Evolutionary conservation across 2,329 filamentous ascomycete species (phyloP), one percentile per base, ranked within the genome.

Genomic region (Botrytis fragariae): DNA sequence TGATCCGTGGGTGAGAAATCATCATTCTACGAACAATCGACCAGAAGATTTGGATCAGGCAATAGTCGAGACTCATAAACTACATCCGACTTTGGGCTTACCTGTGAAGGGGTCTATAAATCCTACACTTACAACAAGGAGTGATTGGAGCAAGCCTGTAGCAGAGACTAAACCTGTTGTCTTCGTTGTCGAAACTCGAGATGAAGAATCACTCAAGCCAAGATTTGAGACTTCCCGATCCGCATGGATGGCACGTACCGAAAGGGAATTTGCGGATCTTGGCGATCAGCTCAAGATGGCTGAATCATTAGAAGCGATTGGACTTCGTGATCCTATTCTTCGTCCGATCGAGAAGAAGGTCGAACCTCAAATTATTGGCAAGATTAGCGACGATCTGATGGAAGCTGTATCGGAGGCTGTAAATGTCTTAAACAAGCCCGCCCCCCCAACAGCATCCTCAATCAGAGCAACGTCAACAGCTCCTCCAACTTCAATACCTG

Each of bases 21-120:
- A 77, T 68, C 80, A 81, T 69, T 74, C 78, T n/a, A 75, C 78
- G 20, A 77, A 77, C 20, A 75, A 78, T 67, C 75, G 75, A 60
- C 74, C 75, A 22, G 79, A 77, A 35, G 80, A 81, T 67, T 74
- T 80, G 39, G 79, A 80, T 64, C 69, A 77, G 61, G 73, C 77
- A 16, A 72, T 79, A 42, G 75, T 80, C 3, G 57, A 74, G 18
- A 72, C 67, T 22, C 74, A 77, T 61, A 75, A 74, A 10, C 42
- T 80, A 7, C 79, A 80, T 72, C 78, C 79, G 9, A 75, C 67
- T 48, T 74, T 76, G 57, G 79, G 79, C 42, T 73, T 79, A 64
- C 75, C 77, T 44, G 74, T 79, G 18, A 71, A 71, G 42, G 74
- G 73, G 7, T 77, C 76, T 9, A 61, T 73, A 16, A 80, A 80